Conservation (phyloP, 2,329 filamentous ascomycete genomes). For the Talaromyces sp. region DNA sequence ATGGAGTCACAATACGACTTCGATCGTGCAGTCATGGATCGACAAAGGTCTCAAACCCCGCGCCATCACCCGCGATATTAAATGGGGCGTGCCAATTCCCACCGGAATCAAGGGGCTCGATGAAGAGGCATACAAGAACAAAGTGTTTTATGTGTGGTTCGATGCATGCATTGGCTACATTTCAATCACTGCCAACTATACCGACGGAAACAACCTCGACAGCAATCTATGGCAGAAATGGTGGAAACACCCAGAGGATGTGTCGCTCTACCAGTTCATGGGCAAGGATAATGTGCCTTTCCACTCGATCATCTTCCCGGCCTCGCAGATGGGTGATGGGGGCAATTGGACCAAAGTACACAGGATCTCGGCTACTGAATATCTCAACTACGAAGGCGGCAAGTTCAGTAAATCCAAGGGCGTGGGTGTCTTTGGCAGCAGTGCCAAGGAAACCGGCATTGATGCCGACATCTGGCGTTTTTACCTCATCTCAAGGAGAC, state of each 20-base stretch:
- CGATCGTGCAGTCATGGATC: constrained; percentile 44
- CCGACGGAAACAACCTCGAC: constrained; percentile 39
- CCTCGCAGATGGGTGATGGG: constrained; percentile 73
- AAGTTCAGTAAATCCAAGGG: constrained; percentile 92
- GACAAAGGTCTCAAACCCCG: constrained; percentile 77
- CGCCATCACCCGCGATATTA: constrained; percentile 86
- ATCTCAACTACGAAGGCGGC: constrained; percentile 79
- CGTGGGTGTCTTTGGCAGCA: constrained; percentile 87
- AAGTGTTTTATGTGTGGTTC: constrained; percentile 92
- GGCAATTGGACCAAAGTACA: constrained; percentile 88
- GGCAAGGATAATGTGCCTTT: constrained; percentile 87
- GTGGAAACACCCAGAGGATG: constrained; percentile 87
- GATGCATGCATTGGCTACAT: constrained; percentile 91
- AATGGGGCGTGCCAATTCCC: constrained; percentile 70
- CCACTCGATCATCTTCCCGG: constrained; percentile 89
- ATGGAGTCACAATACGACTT: constrained; percentile 40
- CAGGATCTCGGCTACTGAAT: constrained; percentile 83
- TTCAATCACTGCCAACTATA: constrained; percentile 91
- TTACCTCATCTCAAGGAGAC: constrained; percentile 78
- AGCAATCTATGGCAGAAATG: constrained; percentile 73
- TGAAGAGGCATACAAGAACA: constrained; percentile 59
- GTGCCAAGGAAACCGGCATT: constrained; percentile 79
- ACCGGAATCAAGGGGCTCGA: constrained; percentile 10
- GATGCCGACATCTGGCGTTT: constrained; percentile 88
- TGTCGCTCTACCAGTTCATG: constrained; percentile 90